Conservation (phyloP, 768 basidiomycete genomes). For the Collybia mongolica region DNA sequence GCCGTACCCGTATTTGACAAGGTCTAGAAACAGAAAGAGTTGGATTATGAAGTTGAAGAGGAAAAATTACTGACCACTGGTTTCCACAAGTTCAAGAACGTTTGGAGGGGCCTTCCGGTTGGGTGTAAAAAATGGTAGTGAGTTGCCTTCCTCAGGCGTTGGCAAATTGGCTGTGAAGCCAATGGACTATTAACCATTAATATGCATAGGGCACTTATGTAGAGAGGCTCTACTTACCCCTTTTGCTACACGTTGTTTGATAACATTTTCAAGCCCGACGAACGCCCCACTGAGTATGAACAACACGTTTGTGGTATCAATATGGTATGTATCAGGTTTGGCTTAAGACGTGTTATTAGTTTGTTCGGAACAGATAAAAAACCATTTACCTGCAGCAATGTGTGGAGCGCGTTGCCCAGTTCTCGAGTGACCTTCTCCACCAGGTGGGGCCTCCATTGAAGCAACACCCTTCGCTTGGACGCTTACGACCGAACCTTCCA, state of each 20-base stretch:
- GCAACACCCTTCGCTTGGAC: conserved; percentile 70
- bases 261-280: conserved; percentile 83
- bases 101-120: conserved; percentile 57
- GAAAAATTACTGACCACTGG: conserved; percentile 45
- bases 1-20: conserved; percentile 77
- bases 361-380: neutral
- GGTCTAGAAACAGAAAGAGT: conserved; percentile 43
- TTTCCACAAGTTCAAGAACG: conserved; percentile 69
- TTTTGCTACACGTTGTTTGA: conserved; percentile 78
- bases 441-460: conserved; percentile 37
- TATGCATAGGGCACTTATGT: neutral
- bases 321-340: conserved; percentile 68
- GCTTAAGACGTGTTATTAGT: conserved; percentile 21
- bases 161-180: conserved; percentile 64
- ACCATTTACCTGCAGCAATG: conserved; percentile 30
- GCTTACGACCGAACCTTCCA: conserved; percentile 89
- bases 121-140: conserved; percentile 75
- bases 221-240: conserved; percentile 54
- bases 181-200: conserved; percentile 61
- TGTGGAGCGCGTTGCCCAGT: conserved; percentile 49
- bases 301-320: conserved; percentile 90
- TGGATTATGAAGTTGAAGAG: neutral
- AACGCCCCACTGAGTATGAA: conserved; percentile 96
- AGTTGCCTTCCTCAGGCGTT: conserved; percentile 32
- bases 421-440: conserved; percentile 45